Base-by-base conservation (phyloP, 352 stramenopile species). In the Globisporangium cylindrosporum region DNA sequence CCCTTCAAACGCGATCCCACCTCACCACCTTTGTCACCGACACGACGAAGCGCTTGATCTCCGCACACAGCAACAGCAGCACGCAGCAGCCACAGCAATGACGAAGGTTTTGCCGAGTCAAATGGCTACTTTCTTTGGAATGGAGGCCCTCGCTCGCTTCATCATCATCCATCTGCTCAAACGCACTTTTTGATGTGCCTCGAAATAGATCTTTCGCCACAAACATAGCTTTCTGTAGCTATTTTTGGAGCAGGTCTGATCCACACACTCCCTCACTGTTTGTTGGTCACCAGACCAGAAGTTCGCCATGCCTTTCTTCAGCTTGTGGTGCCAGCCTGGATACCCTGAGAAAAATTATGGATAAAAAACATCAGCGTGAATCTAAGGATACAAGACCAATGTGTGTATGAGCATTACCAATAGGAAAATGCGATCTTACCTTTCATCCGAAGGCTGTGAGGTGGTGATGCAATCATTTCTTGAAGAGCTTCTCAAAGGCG, bases 401-500 rank as follows among this genome's bases (percentile, higher is more conserved):
- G 34, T 41, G 34, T 14, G 34, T 12, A 41, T 12, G 4, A 43
- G 9, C 36, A 43, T 49, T 49, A 15, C 15, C 48, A 54, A 5
- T 7, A 27, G 29, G 9, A 27, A 46, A 43, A 15, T 25, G 36
- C 15, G 4, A 32, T 46, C 38, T 46, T 9, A 61, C 29, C 29
- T 32, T 46, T 8, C 9, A 24, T 59, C 14, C 0, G 25, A 38
- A 36, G 54, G 25, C 8, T 12, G 27, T 36, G 53, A 36, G 24
- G 6, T 36, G 25, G 15, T 43, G 46, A 22, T 49, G n/a, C 22
- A n/a, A 49, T 38, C 6, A 55, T 14, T 68, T 68, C 22, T 49
- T 64, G 34, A 71, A 68, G 4, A 80, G 58, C 55, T 74, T 81
- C 46, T 77, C 59, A n/a, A 82, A 82, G 4, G 75, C 75, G 20